A percentile compares a stretch with the other conserved stretches of the same genome.
Conservation (phyloP, 2,329 filamentous ascomycete genomes). For the Penicillium vulpinum region DNA sequence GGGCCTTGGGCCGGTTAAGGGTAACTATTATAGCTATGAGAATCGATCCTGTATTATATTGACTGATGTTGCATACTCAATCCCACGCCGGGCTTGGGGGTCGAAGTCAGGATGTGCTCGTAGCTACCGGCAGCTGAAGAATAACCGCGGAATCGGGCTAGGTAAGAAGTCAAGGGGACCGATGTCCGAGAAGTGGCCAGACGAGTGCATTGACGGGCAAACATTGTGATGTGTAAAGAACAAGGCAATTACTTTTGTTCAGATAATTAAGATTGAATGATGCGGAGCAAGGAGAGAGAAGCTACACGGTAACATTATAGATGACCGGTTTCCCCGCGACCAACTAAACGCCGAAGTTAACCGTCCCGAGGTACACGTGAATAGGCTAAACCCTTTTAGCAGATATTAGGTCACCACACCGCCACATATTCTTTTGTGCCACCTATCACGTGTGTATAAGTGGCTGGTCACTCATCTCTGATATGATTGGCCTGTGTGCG, state of each 20-base stretch:
- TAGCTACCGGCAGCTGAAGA: constrained; percentile 57
- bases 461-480: constrained; percentile 22
- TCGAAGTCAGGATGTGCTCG: constrained; percentile 78
- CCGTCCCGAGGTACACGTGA: constrained; percentile 23
- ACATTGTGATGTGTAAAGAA: constrained; percentile 31
- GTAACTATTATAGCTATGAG: constrained; percentile 62
- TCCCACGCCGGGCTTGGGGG: constrained; percentile 83
- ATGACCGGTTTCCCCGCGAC: constrained; percentile 21
- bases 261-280: background rate
- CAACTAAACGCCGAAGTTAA: constrained; percentile 29
- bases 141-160: constrained; percentile 38
- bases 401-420: background rate
- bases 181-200: constrained; percentile 59
- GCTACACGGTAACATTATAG: constrained; percentile 3
- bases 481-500: constrained; percentile 20
- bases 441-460: constrained; percentile 7
- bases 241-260: background rate
- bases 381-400: background rate
- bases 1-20: constrained; percentile 88
- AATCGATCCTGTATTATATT: background rate
- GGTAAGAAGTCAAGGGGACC: constrained; percentile 38
- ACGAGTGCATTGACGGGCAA: constrained; percentile 55
- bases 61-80: constrained; percentile 62
- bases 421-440: background rate
- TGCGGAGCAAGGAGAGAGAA: background rate